Conservation (phyloP, 2,329 filamentous ascomycete genomes). For the Calonectria hongkongensis region DNA sequence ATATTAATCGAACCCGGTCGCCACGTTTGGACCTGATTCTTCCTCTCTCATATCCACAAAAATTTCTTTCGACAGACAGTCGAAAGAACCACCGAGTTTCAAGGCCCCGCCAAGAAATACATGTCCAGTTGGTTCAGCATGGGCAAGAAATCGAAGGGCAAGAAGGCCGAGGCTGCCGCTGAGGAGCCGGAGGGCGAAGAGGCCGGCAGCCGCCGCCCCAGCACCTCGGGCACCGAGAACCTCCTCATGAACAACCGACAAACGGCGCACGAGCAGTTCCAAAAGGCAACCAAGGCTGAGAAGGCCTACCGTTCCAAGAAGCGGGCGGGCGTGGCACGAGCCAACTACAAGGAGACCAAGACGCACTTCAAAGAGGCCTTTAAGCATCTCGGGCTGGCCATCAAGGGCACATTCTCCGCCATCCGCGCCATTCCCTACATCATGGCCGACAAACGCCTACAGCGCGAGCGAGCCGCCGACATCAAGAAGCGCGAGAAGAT, state of each 20-base stretch:
- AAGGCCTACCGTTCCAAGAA: constrained; percentile 64
- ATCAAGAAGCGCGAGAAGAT: constrained; percentile 59
- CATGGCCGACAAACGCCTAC: constrained; percentile 61
- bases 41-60: not conserved
- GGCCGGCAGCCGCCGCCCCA: constrained; percentile 55
- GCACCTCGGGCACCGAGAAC: constrained; percentile 66
- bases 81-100: not conserved
- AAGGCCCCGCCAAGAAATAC: constrained; percentile 9
- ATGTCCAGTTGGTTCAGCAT: constrained; percentile 28
- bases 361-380: constrained; percentile 62
- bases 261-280: constrained; percentile 61
- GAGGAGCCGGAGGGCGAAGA: constrained; percentile 26
- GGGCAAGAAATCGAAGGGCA: constrained; percentile 32
- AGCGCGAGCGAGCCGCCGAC: constrained; percentile 55
- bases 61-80: not conserved
- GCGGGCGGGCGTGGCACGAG: constrained; percentile 62
- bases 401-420: constrained; percentile 58
- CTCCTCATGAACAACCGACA: constrained; percentile 62
- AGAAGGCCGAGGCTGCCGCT: constrained; percentile 10
- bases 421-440: constrained; percentile 60
- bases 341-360: constrained; percentile 61
- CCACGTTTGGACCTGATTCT: not conserved
- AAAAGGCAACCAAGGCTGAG: constrained; percentile 64
- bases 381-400: constrained; percentile 60
- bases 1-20: constrained; percentile 12